A percentile compares a stretch with the other conserved stretches of the same genome.
phyloP scores from a whole-genome alignment of 2,329 filamentous ascomycete species.

The Fusarium secorum region DNA sequence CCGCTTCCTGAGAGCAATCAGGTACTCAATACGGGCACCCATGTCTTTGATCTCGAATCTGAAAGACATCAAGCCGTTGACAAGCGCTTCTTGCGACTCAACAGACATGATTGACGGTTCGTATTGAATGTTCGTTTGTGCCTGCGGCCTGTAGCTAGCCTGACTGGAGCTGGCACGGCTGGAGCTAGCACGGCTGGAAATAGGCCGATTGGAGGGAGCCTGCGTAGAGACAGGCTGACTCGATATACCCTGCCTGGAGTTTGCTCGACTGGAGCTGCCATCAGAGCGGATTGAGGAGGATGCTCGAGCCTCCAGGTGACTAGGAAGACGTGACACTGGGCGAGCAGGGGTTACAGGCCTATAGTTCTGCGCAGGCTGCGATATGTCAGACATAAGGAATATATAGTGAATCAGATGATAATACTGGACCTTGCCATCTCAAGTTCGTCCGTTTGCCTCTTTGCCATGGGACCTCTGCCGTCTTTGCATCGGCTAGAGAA shows the following conservation, averaged over 20 bases:
- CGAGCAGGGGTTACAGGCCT: too few relatives aligned
- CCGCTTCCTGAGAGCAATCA: neutral
- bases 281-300: too few relatives aligned
- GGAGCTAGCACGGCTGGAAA: too few relatives aligned
- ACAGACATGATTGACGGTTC: neutral
- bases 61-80: neutral
- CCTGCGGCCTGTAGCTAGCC: too few relatives aligned
- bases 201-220: too few relatives aligned
- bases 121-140: neutral
- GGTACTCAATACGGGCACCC: neutral
- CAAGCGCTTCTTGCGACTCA: neutral
- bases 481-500: neutral
- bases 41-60: neutral
- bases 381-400: too few relatives aligned
- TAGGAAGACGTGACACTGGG: neutral
- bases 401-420: too few relatives aligned
- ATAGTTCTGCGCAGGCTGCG: neutral
- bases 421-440: neutral
- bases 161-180: too few relatives aligned
- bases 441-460: too few relatives aligned
- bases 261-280: too few relatives aligned
- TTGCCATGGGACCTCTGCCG: neutral
- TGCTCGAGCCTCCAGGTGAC: neutral
- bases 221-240: too few relatives aligned
- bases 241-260: too few relatives aligned